Conservation (phyloP, 179 eudicot species). For the Nepenthes alata region DNA sequence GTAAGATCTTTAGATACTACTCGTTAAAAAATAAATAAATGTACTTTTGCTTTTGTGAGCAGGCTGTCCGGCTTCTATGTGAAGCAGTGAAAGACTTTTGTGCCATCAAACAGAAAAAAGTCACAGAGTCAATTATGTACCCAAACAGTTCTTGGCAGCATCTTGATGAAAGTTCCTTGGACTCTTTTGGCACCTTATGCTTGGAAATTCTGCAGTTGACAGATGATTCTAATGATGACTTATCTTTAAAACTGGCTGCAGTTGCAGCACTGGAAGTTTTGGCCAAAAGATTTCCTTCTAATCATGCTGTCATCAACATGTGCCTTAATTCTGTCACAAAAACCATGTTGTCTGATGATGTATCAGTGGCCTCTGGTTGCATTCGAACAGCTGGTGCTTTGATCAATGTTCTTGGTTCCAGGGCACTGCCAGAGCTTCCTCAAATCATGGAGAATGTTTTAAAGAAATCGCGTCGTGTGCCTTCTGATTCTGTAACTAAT, state of each 20-base stretch:
- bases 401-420: slow-evolving; percentile 65
- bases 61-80: slow-evolving; percentile 71
- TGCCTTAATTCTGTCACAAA: slow-evolving; percentile 54
- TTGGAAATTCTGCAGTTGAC: slow-evolving; percentile 49
- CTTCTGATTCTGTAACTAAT: slow-evolving; percentile 12
- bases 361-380: slow-evolving; percentile 45
- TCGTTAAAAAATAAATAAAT: neutral
- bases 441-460: slow-evolving; percentile 53
- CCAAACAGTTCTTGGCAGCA: slow-evolving; percentile 40
- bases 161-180: slow-evolving; percentile 42
- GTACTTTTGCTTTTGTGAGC: slow-evolving; percentile 8
- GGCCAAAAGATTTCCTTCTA: slow-evolving; percentile 48
- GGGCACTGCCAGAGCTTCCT: slow-evolving; percentile 74
- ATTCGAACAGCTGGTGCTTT: slow-evolving; percentile 65
- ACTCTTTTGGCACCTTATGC: slow-evolving; percentile 46
- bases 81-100: slow-evolving; percentile 49
- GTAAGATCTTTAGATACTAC: neutral
- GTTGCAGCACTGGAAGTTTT: slow-evolving; percentile 64
- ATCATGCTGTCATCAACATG: slow-evolving; percentile 39
- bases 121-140: slow-evolving; percentile 21
- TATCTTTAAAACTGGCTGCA: slow-evolving; percentile 48
- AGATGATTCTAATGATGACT: slow-evolving; percentile 31
- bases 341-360: slow-evolving; percentile 43
- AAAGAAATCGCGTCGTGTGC: slow-evolving; percentile 21
- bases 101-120: slow-evolving; percentile 23